Evolutionary conservation across 164 flowering plant genomes (phyloP).

Genomic region (Annona cherimola): DNA sequence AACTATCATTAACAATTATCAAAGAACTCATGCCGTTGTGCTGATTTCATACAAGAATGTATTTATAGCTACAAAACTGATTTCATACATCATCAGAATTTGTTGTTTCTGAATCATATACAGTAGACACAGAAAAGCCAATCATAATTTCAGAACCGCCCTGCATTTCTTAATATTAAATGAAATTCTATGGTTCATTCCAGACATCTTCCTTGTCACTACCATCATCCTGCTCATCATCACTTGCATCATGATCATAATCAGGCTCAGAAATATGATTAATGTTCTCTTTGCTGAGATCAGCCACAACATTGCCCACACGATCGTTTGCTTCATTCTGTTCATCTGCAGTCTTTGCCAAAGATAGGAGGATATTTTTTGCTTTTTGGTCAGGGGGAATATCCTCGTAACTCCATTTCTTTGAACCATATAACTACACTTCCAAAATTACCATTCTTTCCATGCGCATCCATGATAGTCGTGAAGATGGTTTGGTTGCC

Average conservation of each 20-base stretch:
- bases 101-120: too few relatives aligned
- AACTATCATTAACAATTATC: too few relatives aligned
- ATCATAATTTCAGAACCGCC: too few relatives aligned
- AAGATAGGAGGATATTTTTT: constrained; percentile 72
- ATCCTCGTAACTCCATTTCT: constrained; percentile 68
- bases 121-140: too few relatives aligned
- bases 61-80: too few relatives aligned
- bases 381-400: constrained; percentile 86
- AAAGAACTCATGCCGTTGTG: too few relatives aligned
- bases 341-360: constrained; percentile 72
- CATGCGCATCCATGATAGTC: constrained; percentile 93
- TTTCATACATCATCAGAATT: too few relatives aligned
- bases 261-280: constrained; percentile 12
- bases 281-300: constrained; percentile 1
- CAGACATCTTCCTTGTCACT: too few relatives aligned
- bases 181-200: too few relatives aligned
- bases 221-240: too few relatives aligned
- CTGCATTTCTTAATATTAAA: too few relatives aligned
- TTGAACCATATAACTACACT: constrained; percentile 80
- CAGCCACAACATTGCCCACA: constrained; percentile 28
- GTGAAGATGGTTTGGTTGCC: constrained; percentile 75
- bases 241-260: constrained; percentile 14
- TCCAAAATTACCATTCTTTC: constrained; percentile 68
- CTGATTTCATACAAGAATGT: too few relatives aligned
- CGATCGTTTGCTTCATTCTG: constrained; percentile 54